Base-by-base conservation (phyloP, 208 protist species). In the Balamuthia mandrillaris region DNA sequence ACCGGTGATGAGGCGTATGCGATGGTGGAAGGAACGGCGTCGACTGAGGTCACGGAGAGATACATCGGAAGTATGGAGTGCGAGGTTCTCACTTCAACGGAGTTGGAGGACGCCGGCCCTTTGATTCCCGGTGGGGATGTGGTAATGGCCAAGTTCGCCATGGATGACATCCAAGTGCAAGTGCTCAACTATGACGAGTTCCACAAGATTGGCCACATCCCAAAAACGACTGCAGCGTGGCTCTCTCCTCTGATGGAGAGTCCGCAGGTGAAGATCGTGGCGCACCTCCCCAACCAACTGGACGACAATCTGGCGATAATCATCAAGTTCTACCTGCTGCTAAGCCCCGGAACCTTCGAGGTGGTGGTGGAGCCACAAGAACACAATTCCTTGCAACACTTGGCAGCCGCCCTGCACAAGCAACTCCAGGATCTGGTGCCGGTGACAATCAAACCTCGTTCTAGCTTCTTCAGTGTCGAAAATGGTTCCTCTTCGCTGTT, bases 261-360 rank as follows among this genome's bases (percentile, higher is more conserved):
- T 10, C 27, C 45, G 10, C 68, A 49, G 27, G 47, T 78, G 45
- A 78, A 78, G 68, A 49, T 58, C 45, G 41, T 29, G 1, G 68
- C 68, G 16, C 68, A 78, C 45, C 45, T 78, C 31, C 68, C 68
- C 68, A 78, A 78, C 24, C 45, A 78, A 27, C 68, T 78, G 10
- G 68, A 78, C 29, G 58, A 78, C 45, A 49, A 49, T n/a, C 42
- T 78, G 45, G 68, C 68, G 33, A 33, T 58, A 2, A 49, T 78
- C n/a, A 2, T 78, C 68, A 51, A 58, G 29, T 78, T 78, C 29
- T 78, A 78, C 68, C 58, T 78, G 45, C 68, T 24, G 3, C 68
- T 58, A 27, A 18, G 47, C 6, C 66, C 66, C 0, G 35, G 24
- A 3, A 51, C n/a, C 45, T 29, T 39, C 16, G 14, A 42, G 3